Evolutionary conservation across 2,329 filamentous ascomycete species (phyloP).

Genomic region (Teratosphaeria nubilosa): DNA sequence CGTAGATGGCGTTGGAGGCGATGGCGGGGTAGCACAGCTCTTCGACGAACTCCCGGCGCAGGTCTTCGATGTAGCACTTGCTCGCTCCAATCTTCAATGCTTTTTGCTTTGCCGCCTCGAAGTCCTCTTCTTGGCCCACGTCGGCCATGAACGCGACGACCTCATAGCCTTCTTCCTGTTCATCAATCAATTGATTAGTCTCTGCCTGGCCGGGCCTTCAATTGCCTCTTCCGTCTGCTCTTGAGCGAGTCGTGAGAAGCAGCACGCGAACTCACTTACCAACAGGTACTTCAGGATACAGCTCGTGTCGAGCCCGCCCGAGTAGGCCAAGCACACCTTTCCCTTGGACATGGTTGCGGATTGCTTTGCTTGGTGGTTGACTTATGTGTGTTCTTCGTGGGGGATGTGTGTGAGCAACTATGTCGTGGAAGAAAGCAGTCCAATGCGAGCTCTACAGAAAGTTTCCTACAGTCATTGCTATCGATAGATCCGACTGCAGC

Average conservation of each 20-base stretch:
- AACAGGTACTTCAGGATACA: slow-evolving; percentile 41
- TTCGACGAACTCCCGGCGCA: slow-evolving; percentile 62
- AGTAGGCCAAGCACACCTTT: slow-evolving; percentile 42
- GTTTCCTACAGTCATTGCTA: no score
- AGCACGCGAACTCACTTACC: slow-evolving; percentile 18
- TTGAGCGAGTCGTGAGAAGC: not conserved
- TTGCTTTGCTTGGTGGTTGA: no score
- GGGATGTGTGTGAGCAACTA: not conserved
- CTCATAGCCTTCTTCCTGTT: slow-evolving; percentile 45
- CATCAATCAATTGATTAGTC: slow-evolving; percentile 9
- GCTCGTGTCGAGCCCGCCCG: slow-evolving; percentile 50
- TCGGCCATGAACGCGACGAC: slow-evolving; percentile 62
- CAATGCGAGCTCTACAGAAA: not conserved
- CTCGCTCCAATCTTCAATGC: slow-evolving; percentile 58
- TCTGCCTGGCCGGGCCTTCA: slow-evolving; percentile 12
- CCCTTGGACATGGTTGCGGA: slow-evolving; percentile 9
- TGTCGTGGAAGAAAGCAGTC: not conserved
- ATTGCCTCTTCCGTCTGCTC: not conserved
- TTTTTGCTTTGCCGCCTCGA: slow-evolving; percentile 61
- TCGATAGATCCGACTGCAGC: not conserved
- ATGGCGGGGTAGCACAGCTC: slow-evolving; percentile 72
- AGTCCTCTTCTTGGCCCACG: slow-evolving; percentile 56
- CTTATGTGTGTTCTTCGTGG: not conserved
- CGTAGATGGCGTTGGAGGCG: slow-evolving; percentile 52
- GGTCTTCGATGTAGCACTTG: slow-evolving; percentile 53